Evolutionary conservation across 129 eudicot species (phyloP), one percentile per base, ranked within the genome.

Genomic region (Heracleum sosnowskyi): DNA sequence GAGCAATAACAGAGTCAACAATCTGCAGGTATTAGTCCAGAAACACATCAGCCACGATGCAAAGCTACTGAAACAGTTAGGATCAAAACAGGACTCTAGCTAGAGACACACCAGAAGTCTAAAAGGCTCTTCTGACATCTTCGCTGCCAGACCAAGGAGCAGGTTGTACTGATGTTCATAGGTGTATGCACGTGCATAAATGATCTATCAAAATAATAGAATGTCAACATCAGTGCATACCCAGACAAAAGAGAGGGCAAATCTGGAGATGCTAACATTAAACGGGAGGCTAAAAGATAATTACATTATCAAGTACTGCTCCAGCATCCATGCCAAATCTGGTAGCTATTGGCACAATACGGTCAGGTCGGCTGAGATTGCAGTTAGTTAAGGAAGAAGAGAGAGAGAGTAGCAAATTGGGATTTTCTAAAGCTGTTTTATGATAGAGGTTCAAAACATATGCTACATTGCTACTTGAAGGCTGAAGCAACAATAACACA

Each of bases 281-380:
- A n/a, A 60, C 1, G 5, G 68, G 39, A 66, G 72, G 72, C 72
- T 66, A 22, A 45, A 75, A 34, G n/a, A 35, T 60, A 76, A 17
- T 37, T 87, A 92, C 99, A 82, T 95, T 95, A 85, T 95, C 97
- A 40, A 92, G 95, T 34, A 92, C 99, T 76, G 99, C 97, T 83
- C 96, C 99, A 40, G 99, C 81, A 82, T 95, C 99, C 97, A 92
- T 95, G 55, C 96, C 99, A 86, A 95, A 95, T 78, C 97, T 84
- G 84, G 90, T 96, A 85, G 97, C 99, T 80, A 95, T 95, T n/a
- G 97, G 99, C 57, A 92, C 93, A 64, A 95, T 90, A 46, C 96
- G 89, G 80, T 95, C 99, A 51, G 99, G 97, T 77, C 96, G 99
- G 86, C 96, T 95, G 85, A 71, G 77, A 78, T 47, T 74, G 68